Percentiles rank a stretch among this genome's conserved stretches.
Evolutionary conservation across 208 protist genomes (phyloP).

Genomic region (Kentomonas sorsogonicus): DNA sequence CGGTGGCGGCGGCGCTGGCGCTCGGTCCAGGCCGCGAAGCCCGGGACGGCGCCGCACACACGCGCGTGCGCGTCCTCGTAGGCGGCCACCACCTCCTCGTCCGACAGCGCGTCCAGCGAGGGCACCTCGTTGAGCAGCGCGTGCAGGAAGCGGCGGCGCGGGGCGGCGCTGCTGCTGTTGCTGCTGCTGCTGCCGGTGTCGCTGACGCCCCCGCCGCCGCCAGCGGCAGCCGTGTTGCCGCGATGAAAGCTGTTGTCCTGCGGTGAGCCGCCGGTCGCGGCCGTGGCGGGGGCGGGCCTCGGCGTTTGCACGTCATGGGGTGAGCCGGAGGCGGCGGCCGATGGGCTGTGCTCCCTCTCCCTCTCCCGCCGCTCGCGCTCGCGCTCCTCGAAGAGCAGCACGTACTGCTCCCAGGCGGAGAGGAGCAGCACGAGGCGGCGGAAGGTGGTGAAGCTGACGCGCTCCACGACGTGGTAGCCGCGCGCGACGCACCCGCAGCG

Average conservation of each 20-base stretch:
- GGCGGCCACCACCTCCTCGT: conserved; percentile 30
- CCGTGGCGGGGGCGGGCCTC: not conserved
- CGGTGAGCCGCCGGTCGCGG: not conserved
- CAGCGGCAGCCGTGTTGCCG: not conserved
- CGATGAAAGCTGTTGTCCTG: not conserved
- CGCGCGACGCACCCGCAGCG: conserved; percentile 30
- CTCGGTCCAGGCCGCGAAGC: conserved; percentile 7
- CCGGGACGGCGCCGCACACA: conserved; percentile 19
- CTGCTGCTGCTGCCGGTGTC: conserved; percentile 1
- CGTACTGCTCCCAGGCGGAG: conserved; percentile 25
- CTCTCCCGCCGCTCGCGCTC: not conserved
- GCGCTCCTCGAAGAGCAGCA: conserved; percentile 3
- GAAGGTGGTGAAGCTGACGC: conserved; percentile 56
- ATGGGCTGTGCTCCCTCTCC: not conserved
- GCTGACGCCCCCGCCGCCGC: not conserved
- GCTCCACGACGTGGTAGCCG: conserved; percentile 48
- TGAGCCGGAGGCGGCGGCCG: not conserved
- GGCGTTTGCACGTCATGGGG: not conserved
- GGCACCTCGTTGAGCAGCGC: conserved; percentile 13
- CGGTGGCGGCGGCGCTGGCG: not conserved
- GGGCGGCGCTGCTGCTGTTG: not conserved
- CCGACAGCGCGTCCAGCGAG: conserved; percentile 29
- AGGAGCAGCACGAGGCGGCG: conserved; percentile 57
- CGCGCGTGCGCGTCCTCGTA: conserved; percentile 30
- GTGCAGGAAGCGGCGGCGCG: not conserved